Conservation (phyloP, 2,329 filamentous ascomycete species). For the Xylariales sp. region DNA sequence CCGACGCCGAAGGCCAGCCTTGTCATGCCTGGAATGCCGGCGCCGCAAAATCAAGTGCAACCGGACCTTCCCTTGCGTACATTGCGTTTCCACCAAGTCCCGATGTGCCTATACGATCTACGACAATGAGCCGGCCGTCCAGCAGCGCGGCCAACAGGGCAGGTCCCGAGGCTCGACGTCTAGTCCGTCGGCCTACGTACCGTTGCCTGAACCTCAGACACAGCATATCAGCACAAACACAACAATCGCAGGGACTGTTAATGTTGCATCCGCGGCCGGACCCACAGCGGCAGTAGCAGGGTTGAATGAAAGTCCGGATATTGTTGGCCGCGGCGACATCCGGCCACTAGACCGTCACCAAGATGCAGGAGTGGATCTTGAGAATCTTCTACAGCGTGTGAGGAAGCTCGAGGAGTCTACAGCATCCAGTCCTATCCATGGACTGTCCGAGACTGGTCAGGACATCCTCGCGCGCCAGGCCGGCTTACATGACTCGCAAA, state of each 20-base stretch:
- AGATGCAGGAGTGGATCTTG: neutral
- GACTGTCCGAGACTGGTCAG: constrained; percentile 7
- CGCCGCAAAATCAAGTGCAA: constrained; percentile 42
- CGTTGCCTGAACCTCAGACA: neutral
- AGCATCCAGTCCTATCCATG: neutral
- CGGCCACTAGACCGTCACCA: neutral
- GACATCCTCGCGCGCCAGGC: constrained; percentile 20
- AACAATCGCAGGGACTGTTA: neutral
- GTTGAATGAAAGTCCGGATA: neutral
- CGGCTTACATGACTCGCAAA: constrained; percentile 22
- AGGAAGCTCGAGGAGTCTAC: neutral
- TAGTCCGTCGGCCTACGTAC: neutral
- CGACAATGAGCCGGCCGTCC: constrained; percentile 8
- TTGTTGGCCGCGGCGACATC: neutral
- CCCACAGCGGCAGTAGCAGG: neutral
- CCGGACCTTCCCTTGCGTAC: constrained; percentile 33
- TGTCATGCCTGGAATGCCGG: constrained; percentile 39
- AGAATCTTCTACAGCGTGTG: neutral
- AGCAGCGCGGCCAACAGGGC: neutral
- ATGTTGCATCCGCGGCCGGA: neutral
- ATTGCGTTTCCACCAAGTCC: constrained; percentile 28
- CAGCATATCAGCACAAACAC: no score
- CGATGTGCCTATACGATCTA: constrained; percentile 27
- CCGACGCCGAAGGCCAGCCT: constrained; percentile 29
- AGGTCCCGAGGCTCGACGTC: neutral